Evolutionary conservation across 805 yeast species (phyloP).

Genomic region (Candida silvatica): DNA sequence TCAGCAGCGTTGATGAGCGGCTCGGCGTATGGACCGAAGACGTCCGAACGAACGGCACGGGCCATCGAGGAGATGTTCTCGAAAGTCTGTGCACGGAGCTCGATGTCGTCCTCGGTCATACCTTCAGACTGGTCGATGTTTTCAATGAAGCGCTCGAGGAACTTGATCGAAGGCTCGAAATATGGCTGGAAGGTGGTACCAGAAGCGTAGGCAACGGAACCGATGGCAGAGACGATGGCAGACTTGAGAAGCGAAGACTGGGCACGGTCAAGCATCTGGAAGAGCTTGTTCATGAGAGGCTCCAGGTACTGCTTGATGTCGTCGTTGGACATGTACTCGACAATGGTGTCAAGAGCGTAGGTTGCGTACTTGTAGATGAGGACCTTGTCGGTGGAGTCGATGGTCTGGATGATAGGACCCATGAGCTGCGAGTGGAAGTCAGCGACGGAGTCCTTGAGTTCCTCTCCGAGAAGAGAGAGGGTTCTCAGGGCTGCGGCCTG

Average conservation of each 20-base stretch:
- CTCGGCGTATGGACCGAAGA: constrained; percentile 78
- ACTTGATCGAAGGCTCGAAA: constrained; percentile 73
- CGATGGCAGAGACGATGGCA: constrained; percentile 89
- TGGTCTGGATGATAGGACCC: constrained; percentile 79
- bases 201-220: constrained; percentile 93
- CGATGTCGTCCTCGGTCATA: constrained; percentile 80
- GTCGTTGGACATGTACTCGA: constrained; percentile 86
- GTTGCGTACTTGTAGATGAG: constrained; percentile 88
- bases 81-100: constrained; percentile 83
- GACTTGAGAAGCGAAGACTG: constrained; percentile 66
- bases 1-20: constrained; percentile 87
- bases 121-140: constrained; percentile 61
- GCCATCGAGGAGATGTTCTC: constrained; percentile 95
- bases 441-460: constrained; percentile 78
- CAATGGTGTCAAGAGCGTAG: constrained; percentile 80
- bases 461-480: constrained; percentile 68
- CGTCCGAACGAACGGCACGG: constrained; percentile 89
- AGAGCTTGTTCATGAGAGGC: constrained; percentile 83
- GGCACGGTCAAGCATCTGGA: constrained; percentile 73
- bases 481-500: constrained; percentile 82
- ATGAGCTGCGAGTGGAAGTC: constrained; percentile 74
- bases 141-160: constrained; percentile 73
- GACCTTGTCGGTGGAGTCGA: constrained; percentile 77
- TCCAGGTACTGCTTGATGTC: constrained; percentile 74
- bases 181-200: constrained; percentile 84